phyloP scores from a whole-genome alignment of 257 asterid genomes.

The Penstemon newberryi region DNA sequence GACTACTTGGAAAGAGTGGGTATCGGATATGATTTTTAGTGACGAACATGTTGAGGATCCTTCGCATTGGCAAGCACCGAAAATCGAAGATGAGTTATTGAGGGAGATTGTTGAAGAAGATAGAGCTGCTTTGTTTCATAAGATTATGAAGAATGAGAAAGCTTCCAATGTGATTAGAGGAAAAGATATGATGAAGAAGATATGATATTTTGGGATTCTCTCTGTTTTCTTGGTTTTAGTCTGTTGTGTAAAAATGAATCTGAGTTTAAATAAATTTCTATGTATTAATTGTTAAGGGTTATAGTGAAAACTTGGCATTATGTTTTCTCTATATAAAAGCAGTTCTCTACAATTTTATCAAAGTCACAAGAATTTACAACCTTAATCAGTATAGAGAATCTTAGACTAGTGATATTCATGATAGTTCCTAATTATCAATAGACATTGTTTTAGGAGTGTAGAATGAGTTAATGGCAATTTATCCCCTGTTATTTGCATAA shows the following conservation, averaged over 20 bases:
- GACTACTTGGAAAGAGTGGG: conserved; percentile 99
- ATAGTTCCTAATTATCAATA: too few species aligned
- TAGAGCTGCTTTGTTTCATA: conserved; percentile 78
- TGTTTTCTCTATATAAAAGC: too few species aligned
- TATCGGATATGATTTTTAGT: conserved; percentile 94
- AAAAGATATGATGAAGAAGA: conserved; percentile 51
- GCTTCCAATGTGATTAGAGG: conserved; percentile 83
- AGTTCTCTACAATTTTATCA: too few species aligned
- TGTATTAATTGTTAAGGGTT: too few species aligned
- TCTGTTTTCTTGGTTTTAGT: background rate
- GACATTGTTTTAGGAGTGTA: too few species aligned
- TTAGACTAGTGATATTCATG: too few species aligned
- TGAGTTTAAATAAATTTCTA: too few species aligned
- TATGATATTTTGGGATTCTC: background rate
- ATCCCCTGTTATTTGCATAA: too few species aligned
- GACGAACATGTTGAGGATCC: conserved; percentile 92
- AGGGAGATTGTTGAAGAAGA: conserved; percentile 98
- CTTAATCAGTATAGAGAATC: too few species aligned
- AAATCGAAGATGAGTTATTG: conserved; percentile 80
- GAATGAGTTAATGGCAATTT: too few species aligned
- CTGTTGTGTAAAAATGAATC: background rate
- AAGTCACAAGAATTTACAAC: too few species aligned
- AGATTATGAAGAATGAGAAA: conserved; percentile 94
- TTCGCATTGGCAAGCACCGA: conserved; percentile 95
- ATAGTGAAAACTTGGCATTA: too few species aligned